These are phyloP conservation scores for Pseudopyrenochaeta lycopersici DNA, from an alignment of 2,329 filamentous ascomycete genomes.

Conservation along the genomic window DNA sequence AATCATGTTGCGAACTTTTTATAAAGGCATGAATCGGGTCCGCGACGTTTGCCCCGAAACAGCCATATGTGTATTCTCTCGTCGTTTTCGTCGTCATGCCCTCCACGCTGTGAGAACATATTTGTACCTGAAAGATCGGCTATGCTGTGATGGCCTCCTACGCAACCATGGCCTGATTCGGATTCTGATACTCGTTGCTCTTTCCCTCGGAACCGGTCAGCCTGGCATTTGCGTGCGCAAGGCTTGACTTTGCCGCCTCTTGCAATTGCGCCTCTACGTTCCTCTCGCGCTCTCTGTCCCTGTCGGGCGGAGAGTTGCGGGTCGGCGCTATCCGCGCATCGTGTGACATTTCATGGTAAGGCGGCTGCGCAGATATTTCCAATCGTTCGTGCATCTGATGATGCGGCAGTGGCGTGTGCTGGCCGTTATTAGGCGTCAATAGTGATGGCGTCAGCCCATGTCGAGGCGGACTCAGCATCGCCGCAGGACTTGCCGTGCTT, in stretches of 20 bases:
- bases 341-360: conserved; percentile 18
- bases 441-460: conserved; percentile 33
- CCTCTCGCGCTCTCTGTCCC: conserved; percentile 28
- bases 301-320: conserved; percentile 35
- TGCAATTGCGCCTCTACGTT: conserved; percentile 42
- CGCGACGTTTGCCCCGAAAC: too few species aligned
- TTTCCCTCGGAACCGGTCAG: conserved; percentile 23
- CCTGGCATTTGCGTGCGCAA: conserved; percentile 38
- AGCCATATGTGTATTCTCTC: too few species aligned
- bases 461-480: conserved; percentile 35
- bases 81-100: too few species aligned
- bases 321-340: conserved; percentile 24
- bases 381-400: conserved; percentile 11
- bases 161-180: conserved; percentile 36
- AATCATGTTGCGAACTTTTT: neutral
- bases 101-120: too few species aligned
- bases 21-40: too few species aligned
- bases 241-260: conserved; percentile 43
- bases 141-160: conserved; percentile 5
- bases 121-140: neutral
- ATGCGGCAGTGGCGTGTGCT: conserved; percentile 28
- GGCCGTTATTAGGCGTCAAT: conserved; percentile 23
- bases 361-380: conserved; percentile 3
- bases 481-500: conserved; percentile 40
- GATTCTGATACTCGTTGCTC: conserved; percentile 25